Evolutionary conservation across 2,329 filamentous ascomycete species (phyloP), one percentile per base, ranked within the genome.

Genomic region (Acrocalymma vagum): DNA sequence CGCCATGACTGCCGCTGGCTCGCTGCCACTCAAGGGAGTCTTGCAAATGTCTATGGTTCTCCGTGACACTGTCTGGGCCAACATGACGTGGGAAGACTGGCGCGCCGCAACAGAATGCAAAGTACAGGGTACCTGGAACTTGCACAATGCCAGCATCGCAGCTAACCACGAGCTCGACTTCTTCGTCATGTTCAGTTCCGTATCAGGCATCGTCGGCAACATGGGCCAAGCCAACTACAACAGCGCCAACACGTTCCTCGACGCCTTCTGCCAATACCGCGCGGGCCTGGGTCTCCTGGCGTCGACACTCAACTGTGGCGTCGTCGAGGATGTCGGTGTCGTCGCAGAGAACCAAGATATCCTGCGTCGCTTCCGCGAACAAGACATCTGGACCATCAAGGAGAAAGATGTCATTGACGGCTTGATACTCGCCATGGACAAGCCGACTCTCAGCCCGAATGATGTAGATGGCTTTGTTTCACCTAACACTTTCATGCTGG

Each of bases 261-360:
- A 63, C 26, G 29, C 51, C 1, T 59, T 67, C 17, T 48, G 38
- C 1, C 36, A 46, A 4, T 60, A 55, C 24, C 50, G 63, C 2
- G 34, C 25, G 7, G 13, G 18, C 4, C 41, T 31, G 2, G 51
- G 53, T n/a, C 48, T 62, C 2, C 65, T 73, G 3, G 77, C 74
- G 74, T 0, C 67, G 5, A 22, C 44, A 1, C 40, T 86, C 2
- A 75, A 84, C 51, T 65, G 85, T 10, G 80, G 79, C 0, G 72
- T 73, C 2, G 72, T 85, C 7, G 60, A 64, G 3, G 73, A 46
- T 9, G 38, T 56, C 4, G 75, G 76, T 1, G 70, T 65, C 35
- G 52, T 76, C 3, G 20, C 29, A 3, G n/a, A 48, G 6, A 44
- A 47, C n/a, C 3, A 39, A 42, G 23, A n/a, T 4, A n/a, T 47